Base-by-base conservation (phyloP, 208 protist species). In the Herpetomonas tarakana region DNA sequence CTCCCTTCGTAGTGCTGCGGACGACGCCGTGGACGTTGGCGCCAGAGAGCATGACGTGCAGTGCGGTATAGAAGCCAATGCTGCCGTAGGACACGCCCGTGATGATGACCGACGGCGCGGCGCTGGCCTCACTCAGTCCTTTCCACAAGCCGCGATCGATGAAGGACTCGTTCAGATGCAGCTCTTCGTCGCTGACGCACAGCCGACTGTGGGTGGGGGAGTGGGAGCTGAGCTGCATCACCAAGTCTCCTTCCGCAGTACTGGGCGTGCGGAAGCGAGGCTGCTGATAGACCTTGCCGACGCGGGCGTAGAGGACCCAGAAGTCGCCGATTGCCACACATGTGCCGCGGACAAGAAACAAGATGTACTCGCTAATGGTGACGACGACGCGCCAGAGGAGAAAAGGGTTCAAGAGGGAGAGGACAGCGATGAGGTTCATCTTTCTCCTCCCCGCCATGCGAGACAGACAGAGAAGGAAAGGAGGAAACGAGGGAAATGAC, bases 21-120 rank as follows among this genome's bases (percentile, higher is more conserved):
- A 62, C 65, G 27, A 91, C 75, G 21, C 77, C 84, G 61, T 85
- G 81, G 18, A 91, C 84, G 41, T 85, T 91, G 41, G 86, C 75
- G 7, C 84, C 84, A 52, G 71, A 81, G 3, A 91, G 67, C 35
- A 91, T 60, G 24, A 91, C 66, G 44, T 83, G 68, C 0, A 91
- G 66, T 11, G 80, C 55, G 1, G 77, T 86, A 63, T 87, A 91
- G 58, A 91, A 91, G 54, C 84, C 84, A 45, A 87, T 83, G 31
- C 77, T 68, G 46, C 80, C 84, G 58, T 73, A 78, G 19, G 77
- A 85, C 0, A 91, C 59, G 26, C 75, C 76, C 0, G 84, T 87
- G 25, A 91, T 78, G 53, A 91, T 54, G 19, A 80, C 79, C 0
- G 81, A 80, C 18, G 84, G 84, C 3, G 71, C 70, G 2, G 58